phyloP scores from a whole-genome alignment of 192 early-diverging fungal genomes.

The Backusella macrospora region DNA sequence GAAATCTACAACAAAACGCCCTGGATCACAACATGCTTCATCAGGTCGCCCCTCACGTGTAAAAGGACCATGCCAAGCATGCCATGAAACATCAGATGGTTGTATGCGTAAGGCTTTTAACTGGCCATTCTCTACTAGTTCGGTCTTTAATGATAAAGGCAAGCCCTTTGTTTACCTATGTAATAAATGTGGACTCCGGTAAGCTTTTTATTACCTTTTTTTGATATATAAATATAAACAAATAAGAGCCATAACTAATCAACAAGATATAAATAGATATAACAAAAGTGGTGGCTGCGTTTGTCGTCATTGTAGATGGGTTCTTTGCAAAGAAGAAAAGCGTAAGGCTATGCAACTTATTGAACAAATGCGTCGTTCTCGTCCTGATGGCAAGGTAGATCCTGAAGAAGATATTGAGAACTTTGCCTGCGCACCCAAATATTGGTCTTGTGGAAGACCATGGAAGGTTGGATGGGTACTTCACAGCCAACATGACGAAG shows the following conservation, averaged over 20 bases:
- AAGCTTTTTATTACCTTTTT: conserved; percentile 17
- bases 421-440: conserved; percentile 43
- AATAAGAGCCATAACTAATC: background rate
- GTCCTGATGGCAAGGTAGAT: conserved; percentile 36
- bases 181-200: conserved; percentile 49
- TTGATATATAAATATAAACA: background rate
- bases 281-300: conserved; percentile 43
- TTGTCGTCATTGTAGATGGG: conserved; percentile 42
- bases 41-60: conserved; percentile 28
- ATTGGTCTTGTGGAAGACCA: conserved; percentile 41
- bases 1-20: background rate
- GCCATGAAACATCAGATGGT: conserved; percentile 39
- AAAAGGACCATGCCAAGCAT: conserved; percentile 45
- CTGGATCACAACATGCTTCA: conserved; percentile 19
- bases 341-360: conserved; percentile 44
- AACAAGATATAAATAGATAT: conserved; percentile 25
- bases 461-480: conserved; percentile 49
- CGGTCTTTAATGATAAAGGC: conserved; percentile 40
- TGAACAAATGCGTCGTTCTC: conserved; percentile 38
- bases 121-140: conserved; percentile 40
- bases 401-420: conserved; percentile 43
- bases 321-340: conserved; percentile 48
- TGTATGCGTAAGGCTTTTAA: conserved; percentile 48
- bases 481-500: conserved; percentile 26
- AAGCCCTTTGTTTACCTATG: conserved; percentile 43